A percentile compares a stretch with the other conserved stretches of the same genome.
Conservation (phyloP, 495 filamentous ascomycete species). For the Gamarada debralockiae region DNA sequence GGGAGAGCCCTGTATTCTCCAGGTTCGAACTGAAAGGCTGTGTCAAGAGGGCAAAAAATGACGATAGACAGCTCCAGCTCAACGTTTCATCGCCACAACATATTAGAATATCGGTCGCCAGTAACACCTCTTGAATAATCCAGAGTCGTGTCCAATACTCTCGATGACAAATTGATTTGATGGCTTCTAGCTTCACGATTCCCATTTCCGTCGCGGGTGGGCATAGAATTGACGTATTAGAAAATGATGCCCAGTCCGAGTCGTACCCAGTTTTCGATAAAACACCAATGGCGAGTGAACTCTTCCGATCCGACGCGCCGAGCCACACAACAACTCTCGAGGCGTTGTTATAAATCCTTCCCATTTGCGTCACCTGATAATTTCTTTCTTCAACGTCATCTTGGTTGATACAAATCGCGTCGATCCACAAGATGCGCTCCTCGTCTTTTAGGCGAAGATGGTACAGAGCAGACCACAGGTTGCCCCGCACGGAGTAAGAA, state of each 20-base stretch:
- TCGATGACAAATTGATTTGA: not conserved
- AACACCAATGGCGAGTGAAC: not conserved
- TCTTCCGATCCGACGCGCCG: not conserved
- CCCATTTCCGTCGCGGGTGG: not conserved
- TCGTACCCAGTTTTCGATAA: not conserved
- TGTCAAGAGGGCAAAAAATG: too few relatives aligned
- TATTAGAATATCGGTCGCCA: not conserved
- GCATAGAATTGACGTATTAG: too few relatives aligned
- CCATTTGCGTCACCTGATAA: constrained; percentile 28
- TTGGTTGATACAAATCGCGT: constrained; percentile 34
- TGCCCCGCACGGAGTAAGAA: not conserved
- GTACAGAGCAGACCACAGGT: not conserved
- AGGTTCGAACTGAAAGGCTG: too few relatives aligned
- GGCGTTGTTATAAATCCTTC: constrained; percentile 24
- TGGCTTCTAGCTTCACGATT: not conserved
- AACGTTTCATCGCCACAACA: too few relatives aligned
- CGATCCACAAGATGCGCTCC: constrained; percentile 22
- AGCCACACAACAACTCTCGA: constrained; percentile 21
- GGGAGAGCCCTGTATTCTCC: too few relatives aligned
- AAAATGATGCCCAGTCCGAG: too few relatives aligned
- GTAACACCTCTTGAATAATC: constrained; percentile 13
- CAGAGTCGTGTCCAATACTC: constrained; percentile 8
- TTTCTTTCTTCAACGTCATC: constrained; percentile 23
- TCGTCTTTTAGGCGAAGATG: not conserved
- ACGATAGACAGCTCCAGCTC: too few relatives aligned